Conservation (phyloP, 164 flowering plant genomes). For the grape (Vitis vinifera) region ASM3070453v1 NC_081818.1:22451501-22452000, state of each 20-base stretch:
- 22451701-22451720: constrained; percentile 24
- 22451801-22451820: constrained; percentile 16
- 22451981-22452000: no score
- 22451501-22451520: constrained; percentile 34
- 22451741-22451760: constrained; percentile 24
- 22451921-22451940: neutral
- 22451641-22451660: constrained; percentile 29
- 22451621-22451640: constrained; percentile 28
- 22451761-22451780: constrained; percentile 28
- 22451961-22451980: no score
- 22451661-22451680: constrained; percentile 30
- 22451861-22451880: neutral
- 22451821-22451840: constrained; percentile 24
- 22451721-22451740: constrained; percentile 21
- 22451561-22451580: constrained; percentile 4
- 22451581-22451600: constrained; percentile 27
- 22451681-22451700: constrained; percentile 25
- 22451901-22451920: neutral
- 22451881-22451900: neutral
- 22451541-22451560: constrained; percentile 13
- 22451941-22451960: no score
- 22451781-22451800: constrained; percentile 35
- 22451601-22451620: constrained; percentile 23
- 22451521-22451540: constrained; percentile 24
- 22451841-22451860: constrained; percentile 20